Base-by-base conservation (phyloP, 1,139 yeast genomes). In the Nakaseomyces nivariensis region DNA sequence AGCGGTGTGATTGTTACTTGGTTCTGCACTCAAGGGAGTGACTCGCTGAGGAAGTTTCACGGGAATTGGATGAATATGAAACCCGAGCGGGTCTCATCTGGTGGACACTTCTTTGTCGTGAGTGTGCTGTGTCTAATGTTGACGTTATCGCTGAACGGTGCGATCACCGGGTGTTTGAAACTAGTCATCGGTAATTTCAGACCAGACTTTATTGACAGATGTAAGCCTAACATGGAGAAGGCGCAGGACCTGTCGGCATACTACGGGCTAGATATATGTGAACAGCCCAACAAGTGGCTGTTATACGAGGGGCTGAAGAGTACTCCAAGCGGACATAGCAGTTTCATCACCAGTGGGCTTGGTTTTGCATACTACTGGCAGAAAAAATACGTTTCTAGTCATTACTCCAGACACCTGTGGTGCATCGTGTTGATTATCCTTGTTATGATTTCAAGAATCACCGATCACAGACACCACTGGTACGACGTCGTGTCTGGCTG, bases 251-350 rank as follows among this genome's bases (percentile, higher is more conserved):
- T 31, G 5, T 31, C 48, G 31, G 49, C 43, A 22, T 50, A 37
- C 45, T 56, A 50, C 48, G 46, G 51, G 8, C 33, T 58, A 5
- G 56, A 49, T 26, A 50, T 54, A 24, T 59, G 65, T 43, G 48
- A 49, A 34, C 62, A 58, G 46, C 34, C 49, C 24, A 51, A 62
- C 49, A 48, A 49, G 43, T 48, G 48, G 27, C 37, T 60, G 8
- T 53, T 62, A 17, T 53, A 51, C 45, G 67, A 63, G 46, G 67
- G 67, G 4, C 49, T 62, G 42, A 60, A 61, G 42, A 60, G 64
- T 50, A 61, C 66, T 3, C 67, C 67, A 26, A 59, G 64, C 48
- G 67, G 67, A 4, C 67, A 63, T 49, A 56, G 64, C 25, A 61
- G 65, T 51, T 54, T 63, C 40, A 59, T 59, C 34, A 50, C 58